A percentile compares a stretch with the other conserved stretches of the same genome.
phyloP scores from a whole-genome alignment of 345 rosid genomes.

The Eucalyptus pauciflora region DNA sequence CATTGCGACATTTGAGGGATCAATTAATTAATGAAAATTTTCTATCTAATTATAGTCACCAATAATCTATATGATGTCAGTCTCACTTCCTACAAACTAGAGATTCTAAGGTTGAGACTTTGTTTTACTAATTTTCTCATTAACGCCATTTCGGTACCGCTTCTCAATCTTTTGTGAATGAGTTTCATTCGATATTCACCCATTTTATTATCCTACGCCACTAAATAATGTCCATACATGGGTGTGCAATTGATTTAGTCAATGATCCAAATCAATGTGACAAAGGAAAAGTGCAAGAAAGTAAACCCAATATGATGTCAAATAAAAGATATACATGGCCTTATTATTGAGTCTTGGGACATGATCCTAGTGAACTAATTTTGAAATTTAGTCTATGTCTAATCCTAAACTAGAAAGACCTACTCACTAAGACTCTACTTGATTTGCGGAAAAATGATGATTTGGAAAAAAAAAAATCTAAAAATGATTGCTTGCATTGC shows the following conservation, averaged over 20 bases:
- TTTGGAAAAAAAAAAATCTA: no score
- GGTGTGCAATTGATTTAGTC: background rate
- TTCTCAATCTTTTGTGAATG: background rate
- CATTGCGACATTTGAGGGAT: background rate
- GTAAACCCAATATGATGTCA: background rate
- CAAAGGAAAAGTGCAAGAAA: background rate
- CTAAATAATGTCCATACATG: background rate
- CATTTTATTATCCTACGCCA: background rate
- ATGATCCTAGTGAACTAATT: background rate
- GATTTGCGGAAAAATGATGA: no score
- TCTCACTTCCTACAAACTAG: background rate
- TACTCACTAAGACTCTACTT: no score
- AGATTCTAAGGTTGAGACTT: background rate
- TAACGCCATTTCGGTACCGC: background rate
- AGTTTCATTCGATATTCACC: background rate
- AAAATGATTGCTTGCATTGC: no score
- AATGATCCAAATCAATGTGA: background rate
- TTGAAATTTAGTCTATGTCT: background rate
- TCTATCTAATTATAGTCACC: background rate
- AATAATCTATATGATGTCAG: background rate
- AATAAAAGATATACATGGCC: background rate
- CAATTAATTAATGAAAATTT: no score
- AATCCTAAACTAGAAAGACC: background rate
- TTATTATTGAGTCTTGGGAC: background rate
- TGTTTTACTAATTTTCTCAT: no score